Evolutionary conservation across 2,329 filamentous ascomycete species (phyloP), one percentile per base, ranked within the genome.

Genomic region (Lachnum nothofagi): DNA sequence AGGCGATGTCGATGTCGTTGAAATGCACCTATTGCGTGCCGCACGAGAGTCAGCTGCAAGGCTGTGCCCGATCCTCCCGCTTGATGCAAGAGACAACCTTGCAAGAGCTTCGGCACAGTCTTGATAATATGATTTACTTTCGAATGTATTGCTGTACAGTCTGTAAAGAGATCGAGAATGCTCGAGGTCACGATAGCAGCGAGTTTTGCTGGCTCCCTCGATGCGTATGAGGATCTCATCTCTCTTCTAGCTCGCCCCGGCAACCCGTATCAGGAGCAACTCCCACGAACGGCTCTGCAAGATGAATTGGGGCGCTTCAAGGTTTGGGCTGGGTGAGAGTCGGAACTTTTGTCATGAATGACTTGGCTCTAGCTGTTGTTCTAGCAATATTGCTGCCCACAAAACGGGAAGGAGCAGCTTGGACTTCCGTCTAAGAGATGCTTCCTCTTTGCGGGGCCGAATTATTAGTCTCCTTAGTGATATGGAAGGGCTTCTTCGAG

Each of bases 381-480:
- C n/a, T n/a, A 45, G 42, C 22, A 47, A 46, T 24, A 51, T 51
- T 42, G 49, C 39, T 9, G 49, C 49, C 14, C 45, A 42, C 29
- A 45, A 39, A 23, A 16, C 38, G 22, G 29, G 39, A 17, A 45
- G 22, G 31, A 48, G 38, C 34, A 43, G 38, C 33, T 31, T 51
- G 7, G 49, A 48, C 20, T 48, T 43, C 33, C 44, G 49, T 14
- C 29, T 51, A 6, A 41, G 44, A 17, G 48, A 51, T 34, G 48
- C 37, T 14, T 29, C 20, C 37, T 25, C 45, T n/a, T 24, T 47
- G 29, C 29, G 37, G 16, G 38, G 31, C 16, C 16, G 37, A 23
- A 37, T 51, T 20, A 27, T 46, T 17, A 14, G 29, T 16, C 27
- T 47, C 17, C 33, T 45, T 5, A 4, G 8, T 37, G 42, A 45